A percentile compares a stretch with the other conserved stretches of the same genome.
Evolutionary conservation across 345 rosid genomes (phyloP).

Genomic region (Eutrema yunnanense): DNA sequence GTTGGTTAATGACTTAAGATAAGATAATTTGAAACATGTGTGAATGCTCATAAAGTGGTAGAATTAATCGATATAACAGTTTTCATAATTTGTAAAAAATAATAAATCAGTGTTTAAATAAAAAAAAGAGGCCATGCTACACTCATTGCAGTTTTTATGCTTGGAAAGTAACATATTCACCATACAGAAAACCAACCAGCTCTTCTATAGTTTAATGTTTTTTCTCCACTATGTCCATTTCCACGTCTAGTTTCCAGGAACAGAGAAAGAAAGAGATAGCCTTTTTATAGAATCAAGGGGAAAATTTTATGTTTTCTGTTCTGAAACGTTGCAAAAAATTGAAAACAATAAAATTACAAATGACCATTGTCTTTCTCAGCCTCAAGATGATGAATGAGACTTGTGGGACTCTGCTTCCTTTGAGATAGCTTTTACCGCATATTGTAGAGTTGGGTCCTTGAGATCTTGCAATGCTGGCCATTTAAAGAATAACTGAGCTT

Average conservation of each 20-base stretch:
- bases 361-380: not conserved
- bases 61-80: too few relatives aligned
- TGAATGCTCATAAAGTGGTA: too few relatives aligned
- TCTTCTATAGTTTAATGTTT: too few relatives aligned
- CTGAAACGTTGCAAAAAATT: not conserved
- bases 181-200: too few relatives aligned
- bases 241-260: not conserved
- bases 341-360: not conserved
- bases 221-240: not conserved
- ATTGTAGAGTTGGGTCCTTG: conserved; percentile 66
- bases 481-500: conserved; percentile 61
- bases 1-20: too few relatives aligned
- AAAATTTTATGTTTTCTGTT: not conserved
- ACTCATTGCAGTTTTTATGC: too few relatives aligned
- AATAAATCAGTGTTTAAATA: too few relatives aligned
- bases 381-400: not conserved
- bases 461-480: conserved; percentile 58
- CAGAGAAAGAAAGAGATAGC: not conserved
- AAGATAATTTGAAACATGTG: too few relatives aligned
- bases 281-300: not conserved
- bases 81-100: too few relatives aligned
- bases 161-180: too few relatives aligned
- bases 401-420: not conserved
- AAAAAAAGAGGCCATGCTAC: too few relatives aligned
- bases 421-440: conserved; percentile 49